Conservation (phyloP, 306 rosid genomes). For the Prunus campanulata region DNA sequence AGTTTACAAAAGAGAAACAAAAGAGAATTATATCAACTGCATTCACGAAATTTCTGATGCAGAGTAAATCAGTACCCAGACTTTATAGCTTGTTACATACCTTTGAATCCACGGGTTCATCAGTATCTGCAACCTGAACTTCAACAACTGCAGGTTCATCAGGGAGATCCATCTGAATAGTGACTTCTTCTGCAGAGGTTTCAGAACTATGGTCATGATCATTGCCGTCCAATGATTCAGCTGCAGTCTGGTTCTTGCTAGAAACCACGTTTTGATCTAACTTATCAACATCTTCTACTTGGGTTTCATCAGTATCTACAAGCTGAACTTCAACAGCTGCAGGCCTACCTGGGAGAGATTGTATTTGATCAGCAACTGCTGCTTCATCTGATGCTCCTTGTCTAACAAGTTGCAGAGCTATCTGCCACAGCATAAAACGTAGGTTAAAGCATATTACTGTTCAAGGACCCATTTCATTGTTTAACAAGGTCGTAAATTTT, state of each 20-base stretch:
- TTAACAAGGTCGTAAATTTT: not conserved
- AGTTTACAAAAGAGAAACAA: not conserved
- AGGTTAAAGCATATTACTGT: conserved; percentile 6
- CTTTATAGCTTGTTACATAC: conserved; percentile 29
- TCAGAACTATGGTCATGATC: not conserved
- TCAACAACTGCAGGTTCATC: conserved; percentile 24
- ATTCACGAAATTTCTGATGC: not conserved
- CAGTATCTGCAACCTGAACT: conserved; percentile 29
- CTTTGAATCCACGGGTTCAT: conserved; percentile 36
- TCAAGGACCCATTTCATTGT: not conserved
- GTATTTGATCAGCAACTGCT: conserved; percentile 8
- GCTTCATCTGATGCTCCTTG: conserved; percentile 48
- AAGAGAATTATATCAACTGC: not conserved
- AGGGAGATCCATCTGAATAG: conserved; percentile 25
- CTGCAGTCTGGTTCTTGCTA: conserved; percentile 15
- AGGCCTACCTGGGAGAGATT: not conserved
- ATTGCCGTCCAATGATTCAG: conserved; percentile 21
- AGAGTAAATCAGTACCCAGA: not conserved
- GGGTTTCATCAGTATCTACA: conserved; percentile 12
- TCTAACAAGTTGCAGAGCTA: conserved; percentile 86
- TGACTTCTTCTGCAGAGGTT: conserved; percentile 3
- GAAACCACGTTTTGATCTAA: conserved; percentile 21
- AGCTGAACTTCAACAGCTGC: not conserved
- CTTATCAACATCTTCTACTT: conserved; percentile 30
- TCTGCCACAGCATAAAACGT: conserved; percentile 51